Conservation (phyloP, 164 flowering plant genomes). For the Litsea cubeba region DNA sequence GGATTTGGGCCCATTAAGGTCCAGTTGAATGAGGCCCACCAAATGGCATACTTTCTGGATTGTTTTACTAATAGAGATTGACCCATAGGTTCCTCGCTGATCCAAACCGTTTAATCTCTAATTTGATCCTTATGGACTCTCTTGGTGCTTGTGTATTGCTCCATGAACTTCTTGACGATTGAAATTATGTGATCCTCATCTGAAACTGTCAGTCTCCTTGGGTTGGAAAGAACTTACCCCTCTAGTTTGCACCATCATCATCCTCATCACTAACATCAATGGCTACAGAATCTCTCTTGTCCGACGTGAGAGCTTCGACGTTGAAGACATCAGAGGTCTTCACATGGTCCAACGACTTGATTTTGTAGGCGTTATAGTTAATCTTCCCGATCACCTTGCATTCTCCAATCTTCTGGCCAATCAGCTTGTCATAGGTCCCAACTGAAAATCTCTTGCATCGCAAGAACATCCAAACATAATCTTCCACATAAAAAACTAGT, state of each 20-base stretch:
- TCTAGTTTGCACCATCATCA: background rate
- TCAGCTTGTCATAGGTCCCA: conserved; percentile 2
- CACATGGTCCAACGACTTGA: background rate
- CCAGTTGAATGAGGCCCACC: too few relatives aligned
- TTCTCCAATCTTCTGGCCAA: background rate
- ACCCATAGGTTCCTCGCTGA: too few relatives aligned
- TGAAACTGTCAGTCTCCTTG: background rate
- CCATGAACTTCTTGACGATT: background rate
- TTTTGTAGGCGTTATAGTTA: background rate
- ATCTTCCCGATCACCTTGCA: background rate
- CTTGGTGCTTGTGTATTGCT: background rate
- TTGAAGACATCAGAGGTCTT: background rate
- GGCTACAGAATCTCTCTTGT: background rate
- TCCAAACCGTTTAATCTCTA: too few relatives aligned
- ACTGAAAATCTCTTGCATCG: background rate
- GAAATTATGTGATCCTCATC: background rate
- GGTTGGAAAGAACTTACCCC: background rate
- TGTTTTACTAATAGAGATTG: too few relatives aligned
- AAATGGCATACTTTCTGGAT: too few relatives aligned
- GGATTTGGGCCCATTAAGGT: too few relatives aligned
- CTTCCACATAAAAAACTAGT: background rate
- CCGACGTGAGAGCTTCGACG: background rate
- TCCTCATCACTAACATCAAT: background rate
- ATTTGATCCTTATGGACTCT: background rate
- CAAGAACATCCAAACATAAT: background rate